Evolutionary conservation across 2,329 filamentous ascomycete species (phyloP), one percentile per base, ranked within the genome.

Genomic region (Akanthomyces lecanii): DNA sequence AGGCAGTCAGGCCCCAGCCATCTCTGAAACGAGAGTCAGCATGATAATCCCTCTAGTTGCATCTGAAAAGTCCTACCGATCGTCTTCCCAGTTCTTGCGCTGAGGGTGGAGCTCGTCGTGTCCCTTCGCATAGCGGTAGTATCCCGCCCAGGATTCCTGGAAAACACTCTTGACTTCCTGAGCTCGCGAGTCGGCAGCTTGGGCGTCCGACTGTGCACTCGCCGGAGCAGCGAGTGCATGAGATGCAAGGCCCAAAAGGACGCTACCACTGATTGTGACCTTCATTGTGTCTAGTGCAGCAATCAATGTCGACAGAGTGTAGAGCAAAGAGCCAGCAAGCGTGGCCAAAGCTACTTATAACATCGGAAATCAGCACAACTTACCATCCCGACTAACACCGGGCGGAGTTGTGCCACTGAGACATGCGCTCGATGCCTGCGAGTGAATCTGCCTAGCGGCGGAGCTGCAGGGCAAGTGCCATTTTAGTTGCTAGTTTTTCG

Each of bases 1-100:
- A 82, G 1, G 91, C 90, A 51, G 87, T 92, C 30, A 91, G 90
- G 28, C 91, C 92, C 92, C 92, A 96, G 61, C 86, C 88, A 70
- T 93, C 93, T 65, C 90, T 93, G 63, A 47, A 3, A 47, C 4
- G 2, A 21, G 14, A 7, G 21, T 47, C 38, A 54, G 33, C 16
- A 21, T 38, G 5, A 23, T 23, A 10, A 25, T 16, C 8, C 4
- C 56, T 62, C 23, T 63, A 5, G 18, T 16, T 4, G 8, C 25
- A 6, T 18, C 5, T 21, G 10, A 10, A 8, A 11, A 4, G 18
- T 21, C 47, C 12, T 77, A 91, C 90, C 89, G 83, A 61, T 90
- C 89, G 73, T 96, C 87, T 25, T 80, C 79, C 64, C 77, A 88
- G 0, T 75, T 75, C 67, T 91, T 90, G 40, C 81, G 83, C 16